Base-by-base conservation (phyloP, 768 basidiomycete genomes). In the Xerocomus potaroensis region DNA sequence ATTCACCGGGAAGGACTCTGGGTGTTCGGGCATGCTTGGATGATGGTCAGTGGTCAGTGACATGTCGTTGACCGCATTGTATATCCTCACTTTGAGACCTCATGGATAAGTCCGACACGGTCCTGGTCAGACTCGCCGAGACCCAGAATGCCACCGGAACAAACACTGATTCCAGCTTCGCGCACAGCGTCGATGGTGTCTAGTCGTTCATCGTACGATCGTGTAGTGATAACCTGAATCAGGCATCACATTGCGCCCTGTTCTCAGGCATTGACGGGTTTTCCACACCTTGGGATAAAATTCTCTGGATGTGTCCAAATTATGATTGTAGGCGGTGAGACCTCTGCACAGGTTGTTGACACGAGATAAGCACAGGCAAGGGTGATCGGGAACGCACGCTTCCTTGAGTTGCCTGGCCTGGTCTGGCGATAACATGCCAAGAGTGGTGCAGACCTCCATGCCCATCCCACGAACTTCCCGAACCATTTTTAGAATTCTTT, bases 371-470 rank as follows among this genome's bases (percentile, higher is more conserved):
- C 21, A 9, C 8, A 37, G 23, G 27, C 24, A 23, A 54, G 38
- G 24, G 33, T n/a, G 18, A 39, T 14, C 18, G 19, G 34, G 19
- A 8, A 70, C 85, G 55, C 66, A 90, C 88, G 95, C 95, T 71
- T 93, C 84, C 67, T 97, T 98, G 51, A 99, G 75, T 58, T 85
- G 85, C 52, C 73, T 73, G 21, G 95, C 95, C 68, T 99, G 95
- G 48, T 93, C 91, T 19, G 93, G 89, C 10, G 83, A 81, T 38
- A 99, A 76, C 95, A 99, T 98, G 37, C 95, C 95, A 24, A 99
- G 80, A 5, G 95, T 99, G 33, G 95, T 97, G 73, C 95, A 99
- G 21, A 99, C 95, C 70, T 99, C 95, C 95, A 99, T 96, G 32
- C 86, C 94, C 90, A 97, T 93, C 16, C 80, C 88, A 54, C 94